These are phyloP conservation scores for Phytophthora brassicae DNA, from an alignment of 352 stramenopile genomes.

Conservation along the genomic window DNA sequence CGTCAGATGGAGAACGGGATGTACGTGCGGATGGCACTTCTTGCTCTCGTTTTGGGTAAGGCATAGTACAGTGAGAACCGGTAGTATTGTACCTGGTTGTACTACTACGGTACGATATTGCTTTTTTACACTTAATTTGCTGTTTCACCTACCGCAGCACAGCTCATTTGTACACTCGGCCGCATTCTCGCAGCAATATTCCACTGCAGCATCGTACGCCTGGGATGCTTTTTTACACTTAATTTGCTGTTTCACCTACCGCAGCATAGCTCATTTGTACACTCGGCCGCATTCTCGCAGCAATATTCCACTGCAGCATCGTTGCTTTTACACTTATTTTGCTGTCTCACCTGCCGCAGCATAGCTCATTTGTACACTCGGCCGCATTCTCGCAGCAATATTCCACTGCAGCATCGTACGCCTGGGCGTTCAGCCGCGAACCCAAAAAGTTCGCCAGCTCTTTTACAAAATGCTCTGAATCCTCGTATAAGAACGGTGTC, in stretches of 20 bases:
- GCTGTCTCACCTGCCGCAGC: conserved; percentile 13
- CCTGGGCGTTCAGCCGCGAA: conserved; percentile 63
- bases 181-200: conserved; percentile 60
- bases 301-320: conserved; percentile 65
- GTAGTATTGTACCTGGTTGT: too few relatives aligned
- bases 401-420: conserved; percentile 65
- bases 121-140: conserved; percentile 18
- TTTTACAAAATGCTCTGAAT: conserved; percentile 53
- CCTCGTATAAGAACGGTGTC: conserved; percentile 66
- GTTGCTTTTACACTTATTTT: conserved; percentile 33
- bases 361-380: conserved; percentile 47
- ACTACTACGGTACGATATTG: conserved; percentile 14
- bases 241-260: neutral
- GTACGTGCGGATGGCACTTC: conserved; percentile 98
- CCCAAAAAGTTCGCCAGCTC: conserved; percentile 69
- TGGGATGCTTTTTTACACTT: conserved; percentile 33
- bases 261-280: conserved; percentile 43
- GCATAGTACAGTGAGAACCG: conserved; percentile 48
- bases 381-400: conserved; percentile 57
- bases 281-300: conserved; percentile 46
- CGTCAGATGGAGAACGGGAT: conserved; percentile 98
- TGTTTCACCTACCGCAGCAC: conserved; percentile 23
- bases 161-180: conserved; percentile 42
- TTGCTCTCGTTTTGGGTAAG: conserved; percentile 92
- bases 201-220: conserved; percentile 64